Conservation (phyloP, 1,284 basidiomycete genomes). For the Cystobasidium sp. region DNA sequence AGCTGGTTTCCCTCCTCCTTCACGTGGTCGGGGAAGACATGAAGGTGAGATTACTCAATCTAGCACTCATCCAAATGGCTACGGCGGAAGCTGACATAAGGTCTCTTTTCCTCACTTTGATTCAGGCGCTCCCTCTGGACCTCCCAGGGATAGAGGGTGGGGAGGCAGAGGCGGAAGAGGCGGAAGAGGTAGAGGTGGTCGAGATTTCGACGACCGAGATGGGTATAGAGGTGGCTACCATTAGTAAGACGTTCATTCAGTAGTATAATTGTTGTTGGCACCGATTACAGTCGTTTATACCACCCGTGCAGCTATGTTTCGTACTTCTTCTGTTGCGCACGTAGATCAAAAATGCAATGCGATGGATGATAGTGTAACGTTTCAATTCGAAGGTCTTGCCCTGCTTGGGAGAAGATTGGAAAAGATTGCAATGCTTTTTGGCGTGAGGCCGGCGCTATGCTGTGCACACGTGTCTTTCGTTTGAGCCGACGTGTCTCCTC, state of each 20-base stretch:
- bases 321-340: not conserved
- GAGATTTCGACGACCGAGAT: too few relatives aligned
- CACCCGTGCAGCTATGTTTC: not conserved
- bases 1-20: not conserved
- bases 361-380: too few relatives aligned
- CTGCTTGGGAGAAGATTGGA: too few relatives aligned
- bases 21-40: constrained; percentile 7
- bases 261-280: not conserved
- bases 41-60: not conserved
- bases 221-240: constrained; percentile 7
- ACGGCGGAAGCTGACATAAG: not conserved
- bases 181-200: not conserved
- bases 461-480: constrained; percentile 17
- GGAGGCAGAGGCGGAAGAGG: constrained; percentile 20
- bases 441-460: too few relatives aligned
- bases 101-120: too few relatives aligned
- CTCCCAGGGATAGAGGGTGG: constrained; percentile 20
- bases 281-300: not conserved
- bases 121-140: not conserved
- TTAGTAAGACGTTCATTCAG: not conserved
- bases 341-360: not conserved
- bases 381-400: not conserved
- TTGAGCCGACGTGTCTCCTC: constrained; percentile 7
- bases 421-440: not conserved
- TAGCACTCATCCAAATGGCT: not conserved